These are phyloP conservation scores for sorghum (Sorghum bicolor) DNA, from an alignment of 176 grass and related monocot species.

Conservation along the genomic window Sorghum_bicolor_NCBIv3 NC_012873.2:2460001-2460500, in stretches of 20 bases:
- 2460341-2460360: neutral
- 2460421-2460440: neutral
- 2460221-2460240: neutral
- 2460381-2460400: neutral
- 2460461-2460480: neutral
- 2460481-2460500: conserved; percentile 3
- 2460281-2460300: conserved; percentile 7
- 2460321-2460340: conserved; percentile 37
- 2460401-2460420: neutral
- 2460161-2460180: neutral
- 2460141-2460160: neutral
- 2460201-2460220: conserved; percentile 26
- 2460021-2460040: neutral
- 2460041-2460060: conserved; percentile 29
- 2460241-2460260: neutral
- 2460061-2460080: neutral
- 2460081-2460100: neutral
- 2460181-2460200: conserved; percentile 1
- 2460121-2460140: conserved; percentile 39
- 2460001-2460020: conserved; percentile 39
- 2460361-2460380: neutral
- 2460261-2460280: conserved; percentile 31
- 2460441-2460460: neutral
- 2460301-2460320: conserved; percentile 61
- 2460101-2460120: conserved; percentile 3